Evolutionary conservation across 2,329 filamentous ascomycete genomes (phyloP), one percentile per base, ranked within the genome.

Genomic region (Penicillium sp.): DNA sequence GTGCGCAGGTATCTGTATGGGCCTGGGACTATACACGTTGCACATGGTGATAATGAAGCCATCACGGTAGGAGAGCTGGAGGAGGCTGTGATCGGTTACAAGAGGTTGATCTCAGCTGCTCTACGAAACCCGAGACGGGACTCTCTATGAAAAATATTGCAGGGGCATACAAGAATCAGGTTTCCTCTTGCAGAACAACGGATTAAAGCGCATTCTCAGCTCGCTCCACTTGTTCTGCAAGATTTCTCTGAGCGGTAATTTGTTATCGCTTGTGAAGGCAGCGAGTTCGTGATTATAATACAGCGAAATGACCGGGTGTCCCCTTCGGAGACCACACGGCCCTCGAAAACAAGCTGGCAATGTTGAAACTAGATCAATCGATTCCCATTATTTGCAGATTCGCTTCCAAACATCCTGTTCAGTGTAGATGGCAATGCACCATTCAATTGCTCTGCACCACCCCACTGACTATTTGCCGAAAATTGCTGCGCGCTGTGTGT

Each of bases 21-120:
- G 0, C 85, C 84, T 1, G 84, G 84, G 0, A 89, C 81, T 61
- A 97, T 98, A 62, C 81, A 95, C 39, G 91, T 96, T 31, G 94
- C 94, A 5, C 94, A 98, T 73, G 90, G 89, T 0, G 89, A 91
- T 64, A 83, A 95, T 67, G 94, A 97, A 78, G 88, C 88, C 35
- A 73, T 97, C 66, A 90, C 85, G 28, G 85, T 94, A 34, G 83
- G 82, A 25, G 89, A 96, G 64, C 77, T 98, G 54, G 89, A 93
- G 76, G 81, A 83, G 53, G 90, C 92, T 3, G 91, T 97, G 0
- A 83, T 88, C 63, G 92, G 89, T 6, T 96, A 93, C 74, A 87
- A 91, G 78, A 88, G 79, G 69, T 78, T 93, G 62, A 86, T 92
- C 50, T 64, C 71, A 34, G 73, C 73, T 55, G 71, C 72, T n/a